Evolutionary conservation across 805 yeast species (phyloP), one percentile per base, ranked within the genome.

Genomic region (Saccharomycopsis schoenii): DNA sequence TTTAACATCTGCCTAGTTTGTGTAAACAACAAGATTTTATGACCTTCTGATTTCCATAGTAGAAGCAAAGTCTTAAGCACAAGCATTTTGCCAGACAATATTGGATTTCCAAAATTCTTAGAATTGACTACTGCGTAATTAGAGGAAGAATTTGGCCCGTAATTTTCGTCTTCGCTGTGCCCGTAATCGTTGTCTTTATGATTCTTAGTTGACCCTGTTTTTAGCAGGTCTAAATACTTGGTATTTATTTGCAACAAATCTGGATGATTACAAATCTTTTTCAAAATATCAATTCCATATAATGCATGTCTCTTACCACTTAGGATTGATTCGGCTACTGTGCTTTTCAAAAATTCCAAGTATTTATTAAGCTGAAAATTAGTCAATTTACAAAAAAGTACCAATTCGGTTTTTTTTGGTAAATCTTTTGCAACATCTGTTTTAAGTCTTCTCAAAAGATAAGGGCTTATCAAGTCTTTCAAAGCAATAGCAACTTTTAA

Each of bases 251-350:
- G 12, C 2, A 85, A 83, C 60, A 94, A 74, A 71, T 94, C 97
- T 0, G 99, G 99, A 76, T 94, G 98, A 71, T 94, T 94, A 71
- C 99, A 94, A 1, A 94, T 89, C 70, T 94, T 94, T 62, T 98
- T 79, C 60, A 94, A 71, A 25, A 89, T 81, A 72, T 93, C 97
- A 41, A 94, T 93, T 0, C 98, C 98, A 78, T 80, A 88, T 51
- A 94, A 75, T 3, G 91, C 89, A 67, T 91, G 89, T 59, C 96
- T 73, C 67, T 81, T 85, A 1, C 97, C 97, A 21, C 80, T 80
- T 58, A 85, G 73, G 40, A 90, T 89, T 43, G 89, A 83, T 21
- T 75, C 74, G 66, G 91, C 71, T 62, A 93, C 98, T 47, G 83
- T 87, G 12, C 96, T 86, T 34, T 82, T 82, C 57, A 94, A 71